Evolutionary conservation across 2,329 filamentous ascomycete species (phyloP), one percentile per base, ranked within the genome.

Genomic region (Sporothrix curviconia): DNA sequence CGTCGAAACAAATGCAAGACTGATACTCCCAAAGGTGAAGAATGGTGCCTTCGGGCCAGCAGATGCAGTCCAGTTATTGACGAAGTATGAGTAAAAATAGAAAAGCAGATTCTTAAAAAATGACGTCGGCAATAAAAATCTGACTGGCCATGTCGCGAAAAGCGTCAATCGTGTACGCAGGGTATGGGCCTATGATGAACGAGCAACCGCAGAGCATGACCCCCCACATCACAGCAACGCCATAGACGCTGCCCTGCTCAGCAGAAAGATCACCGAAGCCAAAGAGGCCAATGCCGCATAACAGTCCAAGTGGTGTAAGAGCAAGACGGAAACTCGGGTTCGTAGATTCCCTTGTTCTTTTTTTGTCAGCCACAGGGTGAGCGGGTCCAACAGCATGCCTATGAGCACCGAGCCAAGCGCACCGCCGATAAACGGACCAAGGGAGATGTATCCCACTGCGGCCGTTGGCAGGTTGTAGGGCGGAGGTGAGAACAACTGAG

Each of bases 321-420:
- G 44, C 44, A 8, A 49, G 44, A 11, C 44, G 44, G 25, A 49
- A 49, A n/a, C 9, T 49, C 44, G 7, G 44, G 44, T 15, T 49
- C 44, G 8, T 32, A 49, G 28, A 49, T 49, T 3, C 44, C 44
- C 4, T 25, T 15, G n/a, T 49, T 49, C 25, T 22, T 49, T 8
- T 49, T 49, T n/a, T n/a, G 44, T 49, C 2, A 49, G 44, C 44
- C 44, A 49, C 9, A 49, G 44, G 17, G 25, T 49, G n/a, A 49
- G 25, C 3, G 44, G 44, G 14, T 49, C 44, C 1, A 49, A 28
- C 28, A 49, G 8, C 2, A 28, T 28, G 4, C 44, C 44, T 7
- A 49, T n/a, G 12, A 49, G 15, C 7, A 49, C 3, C 3, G 44
- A 19, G 2, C 44, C 44, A 22, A 49, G 4, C 3, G 44, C 44